Evolutionary conservation across 1,284 basidiomycete species (phyloP), one percentile per base, ranked within the genome.

Genomic region (Naganishia cerealis): DNA sequence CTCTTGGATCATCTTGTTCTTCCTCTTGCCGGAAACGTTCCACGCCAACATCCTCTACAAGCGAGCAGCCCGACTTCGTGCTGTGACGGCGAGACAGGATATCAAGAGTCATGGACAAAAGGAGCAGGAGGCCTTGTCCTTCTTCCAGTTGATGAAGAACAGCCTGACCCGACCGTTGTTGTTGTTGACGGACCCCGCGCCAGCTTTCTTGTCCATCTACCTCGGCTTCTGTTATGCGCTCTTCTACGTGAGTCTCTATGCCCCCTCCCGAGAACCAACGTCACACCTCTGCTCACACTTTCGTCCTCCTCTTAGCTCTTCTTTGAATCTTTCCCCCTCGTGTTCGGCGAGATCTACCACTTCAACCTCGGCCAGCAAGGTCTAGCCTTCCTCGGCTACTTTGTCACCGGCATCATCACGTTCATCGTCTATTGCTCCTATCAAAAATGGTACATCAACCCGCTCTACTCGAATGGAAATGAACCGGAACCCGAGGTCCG

Each of bases 11-110:
- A 43, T 73, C 62, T 56, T 75, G 63, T 67, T 71, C 67, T 46
- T 81, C 40, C 52, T 70, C 63, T 59, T 78, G 2, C 81, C 80
- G 18, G 81, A 82, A 55, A 81, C 81, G 4, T 71, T 73, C 7
- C 69, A 70, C 15, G 39, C 73, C 50, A 81, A 76, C 39, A 80
- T 82, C 59, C 75, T 82, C 29, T 66, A 72, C 57, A 72, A 76
- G 33, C 75, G 81, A 2, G 79, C 81, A 5, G 65, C 70, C 24
- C 70, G 81, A 4, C 72, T 82, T 4, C 74, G 81, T 36, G 75
- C 75, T 55, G 54, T 76, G 0, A 81, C 81, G 0, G 78, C 79
- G 2, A 80, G 81, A 72, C 39, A 71, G 7, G 65, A 78, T 40
- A 72, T 81, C 26, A 73, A 71, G 38, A 75, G 75, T 18, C 73